Conservation (phyloP, 2,329 filamentous ascomycete species). For the Shiraia bambusicola region DNA sequence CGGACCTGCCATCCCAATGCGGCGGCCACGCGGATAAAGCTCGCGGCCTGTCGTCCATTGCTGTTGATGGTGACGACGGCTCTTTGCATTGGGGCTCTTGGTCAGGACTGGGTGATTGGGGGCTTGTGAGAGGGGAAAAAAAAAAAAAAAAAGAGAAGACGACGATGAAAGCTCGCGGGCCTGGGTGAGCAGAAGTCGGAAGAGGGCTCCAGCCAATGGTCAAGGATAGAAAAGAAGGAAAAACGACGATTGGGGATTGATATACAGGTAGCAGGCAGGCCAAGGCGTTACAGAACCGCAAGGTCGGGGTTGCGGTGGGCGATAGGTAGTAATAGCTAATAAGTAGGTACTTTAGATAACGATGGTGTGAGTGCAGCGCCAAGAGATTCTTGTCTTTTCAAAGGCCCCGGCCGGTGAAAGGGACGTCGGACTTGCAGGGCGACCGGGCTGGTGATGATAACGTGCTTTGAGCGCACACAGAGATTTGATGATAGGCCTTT, state of each 20-base stretch:
- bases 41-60: conserved; percentile 92
- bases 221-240: conserved; percentile 3
- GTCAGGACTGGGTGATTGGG: conserved; percentile 3
- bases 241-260: conserved; percentile 8
- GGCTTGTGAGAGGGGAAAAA: conserved; percentile 4
- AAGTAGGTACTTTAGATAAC: too few relatives aligned
- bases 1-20: conserved; percentile 92
- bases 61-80: conserved; percentile 95
- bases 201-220: background rate
- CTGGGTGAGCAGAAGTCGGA: too few relatives aligned
- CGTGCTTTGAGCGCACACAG: conserved; percentile 22
- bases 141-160: conserved; percentile 3
- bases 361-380: conserved; percentile 21
- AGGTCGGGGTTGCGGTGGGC: conserved; percentile 5
- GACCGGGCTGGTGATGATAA: conserved; percentile 12
- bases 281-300: conserved; percentile 18
- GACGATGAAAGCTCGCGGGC: background rate
- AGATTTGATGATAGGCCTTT: conserved; percentile 17
- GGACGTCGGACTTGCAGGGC: conserved; percentile 31
- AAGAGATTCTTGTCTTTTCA: conserved; percentile 10
- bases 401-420: conserved; percentile 14
- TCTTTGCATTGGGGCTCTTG: conserved; percentile 41
- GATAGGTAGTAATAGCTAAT: too few relatives aligned
- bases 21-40: conserved; percentile 88
- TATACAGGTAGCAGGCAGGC: conserved; percentile 26